Evolutionary conservation across 768 basidiomycete genomes (phyloP).

Genomic region (Dentipellis sp.): DNA sequence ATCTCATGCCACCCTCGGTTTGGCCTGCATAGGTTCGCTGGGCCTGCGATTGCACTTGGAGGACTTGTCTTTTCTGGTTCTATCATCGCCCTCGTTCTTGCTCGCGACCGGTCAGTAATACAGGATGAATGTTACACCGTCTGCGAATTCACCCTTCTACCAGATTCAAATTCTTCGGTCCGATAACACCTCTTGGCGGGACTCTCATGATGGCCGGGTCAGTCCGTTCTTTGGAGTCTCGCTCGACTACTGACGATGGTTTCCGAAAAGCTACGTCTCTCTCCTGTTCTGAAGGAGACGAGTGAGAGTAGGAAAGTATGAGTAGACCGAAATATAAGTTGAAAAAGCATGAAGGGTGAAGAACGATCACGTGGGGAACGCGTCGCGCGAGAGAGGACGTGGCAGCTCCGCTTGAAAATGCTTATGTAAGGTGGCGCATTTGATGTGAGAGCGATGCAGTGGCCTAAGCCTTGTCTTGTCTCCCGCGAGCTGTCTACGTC

Average conservation of each 20-base stretch:
- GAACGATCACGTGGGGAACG: slow-evolving; percentile 29
- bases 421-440: neutral
- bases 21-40: slow-evolving; percentile 50
- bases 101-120: slow-evolving; percentile 29
- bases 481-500: neutral
- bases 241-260: slow-evolving; percentile 2
- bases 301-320: too few species aligned
- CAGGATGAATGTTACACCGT: neutral
- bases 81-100: slow-evolving; percentile 46
- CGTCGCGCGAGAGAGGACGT: slow-evolving; percentile 25
- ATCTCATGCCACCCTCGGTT: slow-evolving; percentile 58
- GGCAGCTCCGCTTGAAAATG: slow-evolving; percentile 36
- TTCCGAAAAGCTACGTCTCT: neutral
- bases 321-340: neutral
- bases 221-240: slow-evolving; percentile 38
- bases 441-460: neutral
- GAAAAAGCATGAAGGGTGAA: neutral
- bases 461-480: neutral
- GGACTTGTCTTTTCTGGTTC: slow-evolving; percentile 53
- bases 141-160: neutral
- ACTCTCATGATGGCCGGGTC: slow-evolving; percentile 60
- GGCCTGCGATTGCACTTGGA: slow-evolving; percentile 54
- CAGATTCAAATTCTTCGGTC: slow-evolving; percentile 46
- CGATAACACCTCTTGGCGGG: slow-evolving; percentile 61
- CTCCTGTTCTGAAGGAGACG: neutral